Conservation (phyloP, 257 asterid species). For the Echium plantagineum region DNA sequence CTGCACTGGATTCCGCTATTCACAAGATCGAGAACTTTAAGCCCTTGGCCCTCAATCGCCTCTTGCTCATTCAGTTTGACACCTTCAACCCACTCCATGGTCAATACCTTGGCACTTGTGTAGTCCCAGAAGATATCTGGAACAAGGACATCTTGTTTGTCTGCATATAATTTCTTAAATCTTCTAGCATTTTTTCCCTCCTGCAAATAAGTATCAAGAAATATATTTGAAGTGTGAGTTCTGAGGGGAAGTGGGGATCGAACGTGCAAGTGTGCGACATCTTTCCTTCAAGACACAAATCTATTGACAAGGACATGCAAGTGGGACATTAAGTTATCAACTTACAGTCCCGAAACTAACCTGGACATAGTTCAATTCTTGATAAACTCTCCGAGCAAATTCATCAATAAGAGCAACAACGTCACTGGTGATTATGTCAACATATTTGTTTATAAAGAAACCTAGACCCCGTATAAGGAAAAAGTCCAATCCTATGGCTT, state of each 20-base stretch:
- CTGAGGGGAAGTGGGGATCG: slow-evolving; percentile 18
- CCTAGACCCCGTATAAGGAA: slow-evolving; percentile 85
- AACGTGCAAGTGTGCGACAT: not conserved
- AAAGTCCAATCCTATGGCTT: slow-evolving; percentile 82
- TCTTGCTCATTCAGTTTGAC: slow-evolving; percentile 87
- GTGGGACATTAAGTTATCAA: not conserved
- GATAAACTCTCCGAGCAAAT: slow-evolving; percentile 92
- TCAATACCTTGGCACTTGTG: slow-evolving; percentile 87
- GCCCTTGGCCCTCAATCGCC: slow-evolving; percentile 95
- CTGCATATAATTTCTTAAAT: slow-evolving; percentile 90
- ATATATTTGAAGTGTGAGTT: slow-evolving; percentile 28
- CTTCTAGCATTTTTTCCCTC: slow-evolving; percentile 98
- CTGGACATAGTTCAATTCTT: slow-evolving; percentile 97
- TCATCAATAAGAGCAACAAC: slow-evolving; percentile 90
- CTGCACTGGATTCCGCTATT: slow-evolving; percentile 97
- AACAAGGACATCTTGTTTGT: slow-evolving; percentile 87
- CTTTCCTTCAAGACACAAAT: not conserved
- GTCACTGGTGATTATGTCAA: slow-evolving; percentile 67
- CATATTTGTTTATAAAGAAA: slow-evolving; percentile 66
- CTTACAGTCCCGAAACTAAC: slow-evolving; percentile 26
- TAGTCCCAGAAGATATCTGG: slow-evolving; percentile 98
- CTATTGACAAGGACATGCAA: not conserved
- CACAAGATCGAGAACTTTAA: slow-evolving; percentile 84
- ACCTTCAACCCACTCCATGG: slow-evolving; percentile 99
- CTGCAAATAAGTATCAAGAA: slow-evolving; percentile 71